These are phyloP conservation scores for Botrytis aclada DNA, from an alignment of 2,329 filamentous ascomycete genomes.

Conservation along the genomic window DNA sequence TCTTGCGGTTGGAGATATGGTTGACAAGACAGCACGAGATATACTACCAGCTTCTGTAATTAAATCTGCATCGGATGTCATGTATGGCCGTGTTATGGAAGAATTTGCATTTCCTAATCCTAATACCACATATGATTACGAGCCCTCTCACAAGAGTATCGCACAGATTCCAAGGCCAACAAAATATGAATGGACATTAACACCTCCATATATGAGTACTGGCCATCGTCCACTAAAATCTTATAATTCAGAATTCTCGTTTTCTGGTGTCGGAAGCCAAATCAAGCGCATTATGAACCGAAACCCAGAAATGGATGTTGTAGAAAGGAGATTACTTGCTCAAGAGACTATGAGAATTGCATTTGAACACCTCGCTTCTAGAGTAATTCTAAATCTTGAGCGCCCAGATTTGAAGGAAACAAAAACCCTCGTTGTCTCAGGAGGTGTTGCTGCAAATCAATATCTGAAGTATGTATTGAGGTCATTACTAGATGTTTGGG, in stretches of 20 bases:
- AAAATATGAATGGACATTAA: conserved; percentile 64
- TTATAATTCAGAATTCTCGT: conserved; percentile 57
- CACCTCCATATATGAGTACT: conserved; percentile 59
- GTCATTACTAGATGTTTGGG: conserved; percentile 59
- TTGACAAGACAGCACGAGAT: conserved; percentile 81
- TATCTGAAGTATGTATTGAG: conserved; percentile 69
- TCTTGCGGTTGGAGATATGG: conserved; percentile 81
- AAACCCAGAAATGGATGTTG: conserved; percentile 46
- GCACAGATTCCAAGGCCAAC: conserved; percentile 48
- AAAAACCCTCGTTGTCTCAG: conserved; percentile 73
- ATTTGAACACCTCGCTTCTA: conserved; percentile 82
- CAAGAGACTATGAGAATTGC: conserved; percentile 71
- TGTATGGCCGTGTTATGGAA: conserved; percentile 81
- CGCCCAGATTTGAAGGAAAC: conserved; percentile 37
- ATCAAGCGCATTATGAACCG: conserved; percentile 55
- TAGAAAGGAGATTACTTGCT: conserved; percentile 68
- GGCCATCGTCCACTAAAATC: conserved; percentile 43
- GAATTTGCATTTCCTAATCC: conserved; percentile 66
- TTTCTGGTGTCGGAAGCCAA: conserved; percentile 66
- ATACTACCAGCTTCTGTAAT: conserved; percentile 65
- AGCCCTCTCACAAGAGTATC: conserved; percentile 52
- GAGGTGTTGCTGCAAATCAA: conserved; percentile 83
- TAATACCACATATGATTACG: conserved; percentile 41
- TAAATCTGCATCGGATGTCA: conserved; percentile 56
- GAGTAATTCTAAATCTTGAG: conserved; percentile 66